Evolutionary conservation across 2,329 filamentous ascomycete species (phyloP), one percentile per base, ranked within the genome.

Genomic region (Beauveria brongniartii): DNA sequence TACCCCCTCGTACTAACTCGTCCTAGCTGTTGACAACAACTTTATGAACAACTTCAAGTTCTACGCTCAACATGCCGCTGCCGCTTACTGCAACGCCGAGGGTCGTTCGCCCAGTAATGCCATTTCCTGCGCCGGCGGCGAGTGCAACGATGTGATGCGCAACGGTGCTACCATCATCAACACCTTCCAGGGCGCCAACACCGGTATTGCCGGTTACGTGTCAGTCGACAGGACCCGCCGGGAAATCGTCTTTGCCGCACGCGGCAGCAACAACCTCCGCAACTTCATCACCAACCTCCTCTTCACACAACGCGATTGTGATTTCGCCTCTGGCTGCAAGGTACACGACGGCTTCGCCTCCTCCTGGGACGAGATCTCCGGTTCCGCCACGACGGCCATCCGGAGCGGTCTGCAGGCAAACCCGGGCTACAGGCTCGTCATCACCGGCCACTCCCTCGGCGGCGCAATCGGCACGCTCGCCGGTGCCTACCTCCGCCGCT

Each of bases 371-470:
- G 84, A 87, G 63, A 77, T 86, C 22, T 67, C 75, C 16, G 58
- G 61, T 2, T 66, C 68, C 5, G 77, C 81, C 18, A 65, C 80
- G 7, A 64, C 67, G 1, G 78, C 77, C 58, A 68, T 88, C 24
- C 64, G 71, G 22, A 62, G 69, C 1, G 82, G 82, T 3, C 70
- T 69, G 46, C 67, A 69, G 1, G 69, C 75, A 30, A 72, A 84
- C 72, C 83, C 85, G 1, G 64, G 63, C 53, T 87, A 80, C 74
- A 70, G 70, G 51, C 68, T 89, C 68, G 69, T 87, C 20, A 71
- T 80, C n/a, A 85, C 85, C 0, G 88, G 88, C 41, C 87, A 90
- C 75, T 88, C 84, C 10, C 82, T 91, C 4, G 88, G 88, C 53
- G 88, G 77, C 28, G 86, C 86, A 7, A 75, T 90, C 2, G 84